These are phyloP conservation scores for Rhodotorula glutinis DNA, from an alignment of 1,284 basidiomycete species.

Conservation along the genomic window DNA sequence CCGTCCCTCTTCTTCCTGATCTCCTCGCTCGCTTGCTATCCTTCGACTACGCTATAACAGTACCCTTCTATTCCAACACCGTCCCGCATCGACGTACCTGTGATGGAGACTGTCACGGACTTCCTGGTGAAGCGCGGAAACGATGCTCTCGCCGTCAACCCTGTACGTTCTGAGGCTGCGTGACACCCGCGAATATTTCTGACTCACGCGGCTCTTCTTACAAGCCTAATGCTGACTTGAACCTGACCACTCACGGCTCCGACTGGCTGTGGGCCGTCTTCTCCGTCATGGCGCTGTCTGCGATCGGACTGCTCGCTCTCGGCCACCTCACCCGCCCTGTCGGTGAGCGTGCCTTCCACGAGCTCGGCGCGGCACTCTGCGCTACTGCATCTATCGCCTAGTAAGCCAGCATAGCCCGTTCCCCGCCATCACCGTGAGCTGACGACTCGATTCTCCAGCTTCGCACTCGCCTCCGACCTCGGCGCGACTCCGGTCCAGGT, in stretches of 20 bases:
- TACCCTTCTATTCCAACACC: too few relatives aligned
- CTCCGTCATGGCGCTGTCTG: slow-evolving; percentile 44
- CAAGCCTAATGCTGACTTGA: slow-evolving; percentile 43
- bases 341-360: slow-evolving; percentile 55
- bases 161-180: too few relatives aligned
- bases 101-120: slow-evolving; percentile 8
- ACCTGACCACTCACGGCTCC: slow-evolving; percentile 50
- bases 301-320: slow-evolving; percentile 47
- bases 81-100: too few relatives aligned
- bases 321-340: slow-evolving; percentile 49
- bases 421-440: too few relatives aligned
- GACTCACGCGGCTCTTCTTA: too few relatives aligned
- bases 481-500: slow-evolving; percentile 56
- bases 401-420: neutral
- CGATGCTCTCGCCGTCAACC: slow-evolving; percentile 13
- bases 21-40: too few relatives aligned
- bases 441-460: slow-evolving; percentile 41
- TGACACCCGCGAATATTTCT: too few relatives aligned
- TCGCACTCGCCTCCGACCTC: slow-evolving; percentile 63
- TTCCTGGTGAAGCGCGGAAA: slow-evolving; percentile 18
- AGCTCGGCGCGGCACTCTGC: slow-evolving; percentile 45
- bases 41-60: too few relatives aligned
- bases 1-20: too few relatives aligned
- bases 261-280: slow-evolving; percentile 55
- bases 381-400: slow-evolving; percentile 46